phyloP scores from a whole-genome alignment of 345 rosid genomes.

The Eutrema yunnanense region DNA sequence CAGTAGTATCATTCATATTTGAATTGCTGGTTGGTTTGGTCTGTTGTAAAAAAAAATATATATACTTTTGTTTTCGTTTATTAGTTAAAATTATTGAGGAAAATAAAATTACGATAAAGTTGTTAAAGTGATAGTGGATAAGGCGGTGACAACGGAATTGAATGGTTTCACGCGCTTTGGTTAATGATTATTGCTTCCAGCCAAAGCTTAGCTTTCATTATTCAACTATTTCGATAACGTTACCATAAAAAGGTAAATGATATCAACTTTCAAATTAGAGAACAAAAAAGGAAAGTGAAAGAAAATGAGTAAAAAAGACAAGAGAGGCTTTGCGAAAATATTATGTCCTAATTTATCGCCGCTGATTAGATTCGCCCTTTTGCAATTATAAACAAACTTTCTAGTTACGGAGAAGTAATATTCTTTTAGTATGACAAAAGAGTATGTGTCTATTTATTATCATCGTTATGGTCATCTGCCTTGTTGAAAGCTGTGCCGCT shows the following conservation, averaged over 20 bases:
- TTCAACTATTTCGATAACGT: constrained; percentile 9
- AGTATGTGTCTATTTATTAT: background rate
- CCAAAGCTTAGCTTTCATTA: constrained; percentile 34
- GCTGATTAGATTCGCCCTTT: background rate
- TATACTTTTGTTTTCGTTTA: background rate
- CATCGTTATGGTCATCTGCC: background rate
- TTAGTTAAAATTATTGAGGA: background rate
- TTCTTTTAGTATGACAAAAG: background rate
- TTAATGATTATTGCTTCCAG: constrained; percentile 40
- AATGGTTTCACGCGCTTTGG: constrained; percentile 42
- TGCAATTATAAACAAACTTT: background rate
- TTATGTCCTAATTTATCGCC: constrained; percentile 17
- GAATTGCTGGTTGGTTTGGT: background rate
- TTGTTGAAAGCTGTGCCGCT: constrained; percentile 20
- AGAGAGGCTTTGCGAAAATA: background rate
- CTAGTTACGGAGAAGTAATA: background rate
- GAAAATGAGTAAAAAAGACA: constrained; percentile 10
- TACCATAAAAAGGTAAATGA: background rate
- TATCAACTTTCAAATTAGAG: background rate
- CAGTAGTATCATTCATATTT: background rate
- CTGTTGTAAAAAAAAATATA: background rate
- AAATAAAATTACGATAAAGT: background rate
- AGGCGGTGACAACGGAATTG: constrained; percentile 14
- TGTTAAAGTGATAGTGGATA: background rate
- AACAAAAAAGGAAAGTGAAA: background rate